phyloP scores from a whole-genome alignment of 148 eudicot species.

The Fagopyrum esculentum region DNA sequence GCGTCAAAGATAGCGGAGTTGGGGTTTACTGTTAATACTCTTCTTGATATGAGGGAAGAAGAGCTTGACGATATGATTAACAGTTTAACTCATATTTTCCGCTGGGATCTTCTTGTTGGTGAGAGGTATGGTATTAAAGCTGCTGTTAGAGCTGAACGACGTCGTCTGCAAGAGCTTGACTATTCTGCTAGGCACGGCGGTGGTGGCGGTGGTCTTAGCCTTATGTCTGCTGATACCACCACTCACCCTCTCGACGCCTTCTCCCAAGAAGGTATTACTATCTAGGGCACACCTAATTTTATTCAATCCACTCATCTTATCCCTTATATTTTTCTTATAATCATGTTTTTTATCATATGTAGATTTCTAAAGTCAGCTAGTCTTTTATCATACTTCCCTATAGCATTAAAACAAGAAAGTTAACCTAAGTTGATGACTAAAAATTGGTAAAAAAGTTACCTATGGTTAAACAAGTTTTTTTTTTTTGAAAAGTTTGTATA shows the following conservation, averaged over 20 bases:
- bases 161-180: slow-evolving; percentile 69
- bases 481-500: too few species aligned
- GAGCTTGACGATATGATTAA: slow-evolving; percentile 95
- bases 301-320: not conserved
- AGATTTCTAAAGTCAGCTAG: too few species aligned
- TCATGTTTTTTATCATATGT: too few species aligned
- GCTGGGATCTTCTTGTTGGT: slow-evolving; percentile 88
- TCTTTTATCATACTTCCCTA: too few species aligned
- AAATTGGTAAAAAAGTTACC: too few species aligned
- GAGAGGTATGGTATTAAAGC: slow-evolving; percentile 90
- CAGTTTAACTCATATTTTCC: slow-evolving; percentile 61
- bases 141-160: slow-evolving; percentile 74
- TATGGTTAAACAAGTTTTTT: too few species aligned
- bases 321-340: not conserved
- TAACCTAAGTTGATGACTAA: too few species aligned
- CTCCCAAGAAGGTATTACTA: slow-evolving; percentile 68
- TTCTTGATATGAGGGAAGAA: slow-evolving; percentile 82
- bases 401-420: too few species aligned
- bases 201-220: not conserved
- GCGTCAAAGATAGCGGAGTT: slow-evolving; percentile 83
- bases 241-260: slow-evolving; percentile 53
- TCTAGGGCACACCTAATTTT: not conserved
- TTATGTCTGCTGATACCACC: slow-evolving; percentile 19
- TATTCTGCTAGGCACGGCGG: slow-evolving; percentile 13
- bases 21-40: slow-evolving; percentile 82